A percentile compares a stretch with the other conserved stretches of the same genome.
These are phyloP conservation scores for Actinomortierella wolfii DNA, from an alignment of 371 early-diverging fungal species.

Conservation along the genomic window DNA sequence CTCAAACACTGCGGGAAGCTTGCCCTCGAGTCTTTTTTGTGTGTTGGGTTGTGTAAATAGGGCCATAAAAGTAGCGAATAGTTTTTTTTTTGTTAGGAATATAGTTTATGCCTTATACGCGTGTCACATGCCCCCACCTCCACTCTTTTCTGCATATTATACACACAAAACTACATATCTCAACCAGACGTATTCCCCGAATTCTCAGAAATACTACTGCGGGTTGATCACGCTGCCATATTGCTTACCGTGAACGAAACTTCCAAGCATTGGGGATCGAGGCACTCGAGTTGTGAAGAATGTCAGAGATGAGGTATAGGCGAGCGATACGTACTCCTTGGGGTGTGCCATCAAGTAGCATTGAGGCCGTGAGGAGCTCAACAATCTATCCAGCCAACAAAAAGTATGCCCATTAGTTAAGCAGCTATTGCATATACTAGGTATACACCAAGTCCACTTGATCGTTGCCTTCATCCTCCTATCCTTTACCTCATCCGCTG, in stretches of 20 bases:
- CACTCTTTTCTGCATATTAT: too few species aligned
- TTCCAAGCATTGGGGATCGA: conserved; percentile 88
- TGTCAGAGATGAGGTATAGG: conserved; percentile 83
- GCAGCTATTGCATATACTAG: conserved; percentile 1
- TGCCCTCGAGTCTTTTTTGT: conserved; percentile 63
- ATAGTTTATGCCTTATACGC: too few species aligned
- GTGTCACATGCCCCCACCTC: too few species aligned
- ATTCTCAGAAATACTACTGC: too few species aligned
- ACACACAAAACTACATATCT: too few species aligned
- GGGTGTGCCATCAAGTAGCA: conserved; percentile 63
- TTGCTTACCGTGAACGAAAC: conserved; percentile 69
- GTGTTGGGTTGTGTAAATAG: background rate
- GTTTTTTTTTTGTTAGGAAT: too few species aligned
- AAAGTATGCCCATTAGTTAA: conserved; percentile 6
- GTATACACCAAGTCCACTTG: too few species aligned
- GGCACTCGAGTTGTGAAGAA: conserved; percentile 83
- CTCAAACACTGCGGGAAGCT: conserved; percentile 68
- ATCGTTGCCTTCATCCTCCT: background rate
- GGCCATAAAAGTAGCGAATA: too few species aligned
- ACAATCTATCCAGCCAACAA: conserved; percentile 54
- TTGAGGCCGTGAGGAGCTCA: conserved; percentile 64
- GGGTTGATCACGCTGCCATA: too few species aligned
- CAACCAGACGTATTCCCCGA: too few species aligned
- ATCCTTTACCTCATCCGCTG: conserved; percentile 69
- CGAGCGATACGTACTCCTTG: conserved; percentile 73